phyloP scores from a whole-genome alignment of 176 grass and related monocot genomes.

The Canna indica region DNA sequence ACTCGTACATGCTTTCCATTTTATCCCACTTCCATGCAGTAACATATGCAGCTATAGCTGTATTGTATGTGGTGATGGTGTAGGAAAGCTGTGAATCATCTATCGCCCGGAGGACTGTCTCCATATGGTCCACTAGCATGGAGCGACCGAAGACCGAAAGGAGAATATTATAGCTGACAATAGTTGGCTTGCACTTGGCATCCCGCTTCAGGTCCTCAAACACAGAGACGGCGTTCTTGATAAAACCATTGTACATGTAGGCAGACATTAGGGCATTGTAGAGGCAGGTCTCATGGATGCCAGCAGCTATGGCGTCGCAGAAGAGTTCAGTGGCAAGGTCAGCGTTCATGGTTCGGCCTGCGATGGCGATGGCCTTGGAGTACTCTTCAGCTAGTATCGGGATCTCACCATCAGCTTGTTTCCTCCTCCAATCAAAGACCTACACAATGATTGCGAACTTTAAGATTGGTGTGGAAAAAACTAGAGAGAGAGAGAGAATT shows the following conservation, averaged over 20 bases:
- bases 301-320: constrained; percentile 25
- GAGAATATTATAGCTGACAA: constrained; percentile 75
- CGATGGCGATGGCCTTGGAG: constrained; percentile 55
- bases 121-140: constrained; percentile 77
- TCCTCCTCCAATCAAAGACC: constrained; percentile 33
- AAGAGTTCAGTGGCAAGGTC: constrained; percentile 38
- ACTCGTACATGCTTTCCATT: constrained; percentile 46
- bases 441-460: constrained; percentile 25
- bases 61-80: constrained; percentile 59
- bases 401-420: constrained; percentile 23
- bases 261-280: constrained; percentile 87
- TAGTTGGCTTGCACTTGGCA: no score
- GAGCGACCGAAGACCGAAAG: constrained; percentile 59
- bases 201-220: constrained; percentile 44
- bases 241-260: constrained; percentile 67
- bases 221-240: constrained; percentile 28
- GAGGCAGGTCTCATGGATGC: constrained; percentile 36
- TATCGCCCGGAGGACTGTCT: constrained; percentile 34
- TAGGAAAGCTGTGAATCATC: constrained; percentile 45
- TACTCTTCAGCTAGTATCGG: constrained; percentile 48
- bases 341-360: constrained; percentile 33
- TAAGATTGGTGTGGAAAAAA: no score
- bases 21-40: constrained; percentile 82
- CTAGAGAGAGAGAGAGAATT: background rate
- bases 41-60: constrained; percentile 60